phyloP scores from a whole-genome alignment of 306 rosid species.

The Citrullus mucosospermus region DNA sequence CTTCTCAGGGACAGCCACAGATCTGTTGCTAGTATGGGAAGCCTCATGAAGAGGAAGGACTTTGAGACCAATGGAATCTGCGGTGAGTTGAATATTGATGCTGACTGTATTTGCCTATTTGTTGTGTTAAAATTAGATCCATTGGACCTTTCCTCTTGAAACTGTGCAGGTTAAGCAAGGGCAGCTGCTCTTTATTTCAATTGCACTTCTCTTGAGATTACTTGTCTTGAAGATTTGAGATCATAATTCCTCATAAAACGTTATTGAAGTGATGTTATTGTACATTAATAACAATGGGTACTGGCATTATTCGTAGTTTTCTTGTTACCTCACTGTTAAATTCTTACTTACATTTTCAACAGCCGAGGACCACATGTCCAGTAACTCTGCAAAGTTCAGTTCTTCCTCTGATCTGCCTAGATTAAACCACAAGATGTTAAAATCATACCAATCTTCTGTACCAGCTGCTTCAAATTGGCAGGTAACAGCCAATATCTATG shows the following conservation, averaged over 20 bases:
- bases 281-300: neutral
- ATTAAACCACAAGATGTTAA: conserved; percentile 53
- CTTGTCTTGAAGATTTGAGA: neutral
- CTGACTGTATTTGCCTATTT: neutral
- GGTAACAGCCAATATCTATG: conserved; percentile 20
- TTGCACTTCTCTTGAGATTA: neutral
- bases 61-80: conserved; percentile 54
- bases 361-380: conserved; percentile 50
- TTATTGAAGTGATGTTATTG: neutral
- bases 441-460: conserved; percentile 39
- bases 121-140: neutral
- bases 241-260: neutral
- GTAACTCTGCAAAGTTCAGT: conserved; percentile 35
- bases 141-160: conserved; percentile 14
- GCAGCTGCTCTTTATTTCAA: neutral
- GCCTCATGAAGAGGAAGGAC: conserved; percentile 61
- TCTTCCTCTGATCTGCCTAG: conserved; percentile 27
- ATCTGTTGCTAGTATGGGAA: conserved; percentile 25
- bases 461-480: conserved; percentile 29
- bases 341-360: conserved; percentile 10
- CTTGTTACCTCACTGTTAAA: neutral
- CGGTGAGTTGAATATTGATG: conserved; percentile 55
- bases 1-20: conserved; percentile 27
- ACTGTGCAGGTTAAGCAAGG: neutral
- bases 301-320: neutral